These are phyloP conservation scores for Kodamaea plutei DNA, from an alignment of 1,139 yeast species.

Conservation along the genomic window DNA sequence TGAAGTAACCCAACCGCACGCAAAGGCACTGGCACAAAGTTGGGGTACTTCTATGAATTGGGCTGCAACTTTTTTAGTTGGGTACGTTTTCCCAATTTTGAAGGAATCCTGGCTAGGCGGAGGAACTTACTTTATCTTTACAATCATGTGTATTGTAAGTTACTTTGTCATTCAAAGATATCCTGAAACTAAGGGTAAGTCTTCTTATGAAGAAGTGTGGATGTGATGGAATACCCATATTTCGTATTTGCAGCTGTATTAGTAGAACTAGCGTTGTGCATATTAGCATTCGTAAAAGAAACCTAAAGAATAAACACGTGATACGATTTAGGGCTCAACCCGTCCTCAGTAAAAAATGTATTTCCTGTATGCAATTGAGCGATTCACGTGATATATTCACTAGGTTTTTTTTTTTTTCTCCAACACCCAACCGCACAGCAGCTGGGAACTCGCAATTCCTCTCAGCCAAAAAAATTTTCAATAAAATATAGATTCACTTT, in stretches of 20 bases:
- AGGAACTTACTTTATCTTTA: conserved; percentile 71
- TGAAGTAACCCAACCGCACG: conserved; percentile 77
- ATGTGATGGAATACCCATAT: too few species aligned
- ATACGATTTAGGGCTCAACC: background rate
- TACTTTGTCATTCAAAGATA: conserved; percentile 46
- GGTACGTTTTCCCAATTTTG: conserved; percentile 73
- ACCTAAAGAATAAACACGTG: too few species aligned
- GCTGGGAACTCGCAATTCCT: too few species aligned
- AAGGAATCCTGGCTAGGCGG: conserved; percentile 64
- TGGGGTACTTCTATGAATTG: conserved; percentile 90
- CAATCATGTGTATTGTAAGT: conserved; percentile 50
- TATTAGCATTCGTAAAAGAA: too few species aligned
- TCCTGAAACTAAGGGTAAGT: conserved; percentile 79
- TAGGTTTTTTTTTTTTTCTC: too few species aligned
- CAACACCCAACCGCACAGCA: too few species aligned
- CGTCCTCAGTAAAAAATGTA: too few species aligned
- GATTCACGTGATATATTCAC: too few species aligned
- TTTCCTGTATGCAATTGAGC: too few species aligned
- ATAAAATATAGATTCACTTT: conserved; percentile 6
- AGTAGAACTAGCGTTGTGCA: too few species aligned
- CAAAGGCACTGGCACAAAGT: conserved; percentile 85
- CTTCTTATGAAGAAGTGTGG: conserved; percentile 62
- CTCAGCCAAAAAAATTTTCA: conserved; percentile 10
- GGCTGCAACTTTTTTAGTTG: conserved; percentile 82
- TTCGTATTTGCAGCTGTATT: too few species aligned